Percentiles rank a stretch among this genome's conserved stretches.
Conservation (phyloP, 331 rosid genomes). For the Phaseolus coccineus region DNA sequence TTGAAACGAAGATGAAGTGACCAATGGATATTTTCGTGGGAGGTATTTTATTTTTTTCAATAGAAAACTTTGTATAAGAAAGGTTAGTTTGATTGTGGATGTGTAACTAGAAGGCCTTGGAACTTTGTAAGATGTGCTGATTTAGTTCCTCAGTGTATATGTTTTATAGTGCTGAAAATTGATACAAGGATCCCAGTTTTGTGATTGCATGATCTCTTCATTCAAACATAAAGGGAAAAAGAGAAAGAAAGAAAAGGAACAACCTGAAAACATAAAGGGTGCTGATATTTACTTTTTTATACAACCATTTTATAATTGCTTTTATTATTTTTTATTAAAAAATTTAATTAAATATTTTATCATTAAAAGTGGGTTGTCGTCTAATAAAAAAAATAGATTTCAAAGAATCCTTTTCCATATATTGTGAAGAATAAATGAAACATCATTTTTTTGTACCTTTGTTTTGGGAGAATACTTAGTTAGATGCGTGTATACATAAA, state of each 20-base stretch:
- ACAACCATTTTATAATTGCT: too few relatives aligned
- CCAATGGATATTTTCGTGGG: not conserved
- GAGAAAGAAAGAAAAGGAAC: not conserved
- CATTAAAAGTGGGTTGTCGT: too few relatives aligned
- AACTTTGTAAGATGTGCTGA: not conserved
- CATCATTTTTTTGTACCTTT: too few relatives aligned
- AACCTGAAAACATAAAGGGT: not conserved
- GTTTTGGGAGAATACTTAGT: too few relatives aligned
- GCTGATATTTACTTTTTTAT: too few relatives aligned
- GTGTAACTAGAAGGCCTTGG: not conserved
- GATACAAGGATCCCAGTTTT: not conserved
- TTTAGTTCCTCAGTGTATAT: not conserved
- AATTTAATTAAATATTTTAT: too few relatives aligned
- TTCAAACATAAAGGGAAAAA: not conserved
- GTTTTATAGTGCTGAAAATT: not conserved
- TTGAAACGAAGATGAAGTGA: not conserved
- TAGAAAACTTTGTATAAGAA: not conserved
- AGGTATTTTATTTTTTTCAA: not conserved
- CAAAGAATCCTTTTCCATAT: too few relatives aligned
- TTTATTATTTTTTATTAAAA: too few relatives aligned
- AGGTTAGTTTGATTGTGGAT: not conserved
- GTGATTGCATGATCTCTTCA: not conserved
- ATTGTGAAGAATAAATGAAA: too few relatives aligned
- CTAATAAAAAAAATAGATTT: too few relatives aligned
- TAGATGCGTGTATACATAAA: too few relatives aligned